These are phyloP conservation scores for Penicillium lagena DNA, from an alignment of 495 filamentous ascomycete species.

Conservation along the genomic window DNA sequence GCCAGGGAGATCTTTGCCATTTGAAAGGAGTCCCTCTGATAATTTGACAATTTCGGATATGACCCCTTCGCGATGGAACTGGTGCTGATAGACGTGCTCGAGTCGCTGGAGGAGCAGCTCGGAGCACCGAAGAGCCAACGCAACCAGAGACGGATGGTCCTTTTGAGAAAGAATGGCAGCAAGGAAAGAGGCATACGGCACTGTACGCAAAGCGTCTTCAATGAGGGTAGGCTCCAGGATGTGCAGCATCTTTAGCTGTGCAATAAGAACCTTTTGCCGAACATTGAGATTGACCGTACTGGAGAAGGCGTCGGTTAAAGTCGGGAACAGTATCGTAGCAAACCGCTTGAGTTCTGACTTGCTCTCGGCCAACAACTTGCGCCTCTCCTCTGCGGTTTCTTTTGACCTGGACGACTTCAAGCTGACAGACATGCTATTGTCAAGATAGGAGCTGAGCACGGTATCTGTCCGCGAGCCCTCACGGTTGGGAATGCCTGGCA, in stretches of 20 bases:
- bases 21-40: constrained; percentile 46
- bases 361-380: constrained; percentile 71
- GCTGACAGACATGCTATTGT: constrained; percentile 21
- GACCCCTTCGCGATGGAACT: constrained; percentile 96
- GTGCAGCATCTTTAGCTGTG: constrained; percentile 98
- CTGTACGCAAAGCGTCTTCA: constrained; percentile 77
- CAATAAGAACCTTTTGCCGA: constrained; percentile 91
- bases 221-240: constrained; percentile 80
- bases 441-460: constrained; percentile 42
- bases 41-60: constrained; percentile 86
- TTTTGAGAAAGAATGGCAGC: constrained; percentile 95
- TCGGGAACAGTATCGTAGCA: constrained; percentile 90
- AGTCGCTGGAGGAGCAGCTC: constrained; percentile 81
- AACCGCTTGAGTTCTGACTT: constrained; percentile 85
- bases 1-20: constrained; percentile 14
- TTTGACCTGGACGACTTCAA: constrained; percentile 38
- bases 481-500: constrained; percentile 50
- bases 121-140: constrained; percentile 78
- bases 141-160: constrained; percentile 83
- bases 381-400: constrained; percentile 70
- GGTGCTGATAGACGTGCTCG: constrained; percentile 83
- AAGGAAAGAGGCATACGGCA: constrained; percentile 95
- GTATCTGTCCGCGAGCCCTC: constrained; percentile 44
- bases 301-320: constrained; percentile 92
- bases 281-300: constrained; percentile 98